A percentile compares a stretch with the other conserved stretches of the same genome.
phyloP scores from a whole-genome alignment of 2,329 filamentous ascomycete genomes.

The Aspergillus fijiensis region DNA sequence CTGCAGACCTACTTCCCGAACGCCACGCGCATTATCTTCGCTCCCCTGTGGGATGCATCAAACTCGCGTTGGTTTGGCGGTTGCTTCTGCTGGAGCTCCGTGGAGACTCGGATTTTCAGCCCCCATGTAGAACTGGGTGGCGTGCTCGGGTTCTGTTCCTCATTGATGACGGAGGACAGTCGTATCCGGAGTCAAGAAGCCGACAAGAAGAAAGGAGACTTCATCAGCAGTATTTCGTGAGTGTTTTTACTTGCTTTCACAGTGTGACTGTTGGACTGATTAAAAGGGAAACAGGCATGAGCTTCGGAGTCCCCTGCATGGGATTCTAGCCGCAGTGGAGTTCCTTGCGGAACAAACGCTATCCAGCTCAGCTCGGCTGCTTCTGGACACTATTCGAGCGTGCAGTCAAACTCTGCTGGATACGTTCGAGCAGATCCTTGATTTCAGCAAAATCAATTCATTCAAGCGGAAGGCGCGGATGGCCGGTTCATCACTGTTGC shows the following conservation, averaged over 20 bases:
- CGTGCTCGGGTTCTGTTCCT: slow-evolving; percentile 45
- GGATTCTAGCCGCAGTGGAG: slow-evolving; percentile 45
- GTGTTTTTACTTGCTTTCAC: background rate
- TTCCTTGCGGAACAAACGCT: slow-evolving; percentile 49
- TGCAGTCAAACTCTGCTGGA: slow-evolving; percentile 51
- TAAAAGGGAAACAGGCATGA: background rate
- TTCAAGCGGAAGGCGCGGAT: background rate
- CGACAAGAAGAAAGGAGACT: slow-evolving; percentile 49
- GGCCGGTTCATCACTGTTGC: background rate
- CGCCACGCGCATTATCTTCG: slow-evolving; percentile 30
- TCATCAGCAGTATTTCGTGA: slow-evolving; percentile 48
- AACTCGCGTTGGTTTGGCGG: slow-evolving; percentile 41
- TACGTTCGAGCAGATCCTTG: slow-evolving; percentile 43
- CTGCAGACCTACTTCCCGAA: background rate
- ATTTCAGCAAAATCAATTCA: slow-evolving; percentile 48
- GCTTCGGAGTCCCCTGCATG: slow-evolving; percentile 14
- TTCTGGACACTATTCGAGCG: slow-evolving; percentile 48
- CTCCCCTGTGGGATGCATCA: slow-evolving; percentile 47
- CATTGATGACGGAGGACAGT: slow-evolving; percentile 39
- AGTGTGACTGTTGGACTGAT: background rate
- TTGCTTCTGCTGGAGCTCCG: slow-evolving; percentile 37
- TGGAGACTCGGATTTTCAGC: slow-evolving; percentile 27
- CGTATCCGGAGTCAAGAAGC: slow-evolving; percentile 15
- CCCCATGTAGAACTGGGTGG: slow-evolving; percentile 43
- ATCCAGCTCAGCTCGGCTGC: slow-evolving; percentile 37